A percentile compares a stretch with the other conserved stretches of the same genome.
phyloP scores from a whole-genome alignment of 1,139 yeast species.

The Pichia sp. region DNA sequence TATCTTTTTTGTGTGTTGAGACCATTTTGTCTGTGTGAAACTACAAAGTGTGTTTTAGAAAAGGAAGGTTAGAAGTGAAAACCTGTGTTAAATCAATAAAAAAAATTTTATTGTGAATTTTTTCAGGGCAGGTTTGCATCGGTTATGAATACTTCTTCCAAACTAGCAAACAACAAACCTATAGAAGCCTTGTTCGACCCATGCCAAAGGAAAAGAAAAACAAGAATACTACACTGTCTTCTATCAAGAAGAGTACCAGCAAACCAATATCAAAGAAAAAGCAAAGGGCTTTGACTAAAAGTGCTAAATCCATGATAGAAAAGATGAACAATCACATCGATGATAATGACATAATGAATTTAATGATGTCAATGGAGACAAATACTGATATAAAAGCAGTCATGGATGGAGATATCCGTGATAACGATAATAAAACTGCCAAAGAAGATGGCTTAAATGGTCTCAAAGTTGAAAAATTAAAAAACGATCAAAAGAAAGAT shows the following conservation, averaged over 20 bases:
- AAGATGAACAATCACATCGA: constrained; percentile 37
- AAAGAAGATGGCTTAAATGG: constrained; percentile 24
- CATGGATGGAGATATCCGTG: constrained; percentile 15
- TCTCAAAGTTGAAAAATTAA: constrained; percentile 17
- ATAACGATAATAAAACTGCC: constrained; percentile 13
- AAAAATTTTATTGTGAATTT: too few relatives aligned
- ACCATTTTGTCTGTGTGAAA: constrained; percentile 55
- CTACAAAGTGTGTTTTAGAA: too few relatives aligned
- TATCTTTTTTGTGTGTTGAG: constrained; percentile 86
- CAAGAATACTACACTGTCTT: not conserved
- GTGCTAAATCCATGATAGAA: constrained; percentile 30
- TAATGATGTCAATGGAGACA: constrained; percentile 14
- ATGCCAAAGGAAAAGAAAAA: not conserved
- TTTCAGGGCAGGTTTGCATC: too few relatives aligned
- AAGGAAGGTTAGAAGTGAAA: too few relatives aligned
- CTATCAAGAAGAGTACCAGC: constrained; percentile 2
- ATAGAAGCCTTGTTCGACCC: too few relatives aligned
- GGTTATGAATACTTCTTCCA: too few relatives aligned
- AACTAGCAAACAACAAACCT: not conserved
- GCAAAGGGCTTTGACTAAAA: constrained; percentile 12
- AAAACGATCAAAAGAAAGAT: constrained; percentile 37
- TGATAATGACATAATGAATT: constrained; percentile 32
- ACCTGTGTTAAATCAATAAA: too few relatives aligned
- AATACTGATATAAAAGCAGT: constrained; percentile 12
- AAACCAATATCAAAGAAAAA: constrained; percentile 13